Evolutionary conservation across 2,329 filamentous ascomycete genomes (phyloP), one percentile per base, ranked within the genome.

Genomic region (Curvularia verruculosa): DNA sequence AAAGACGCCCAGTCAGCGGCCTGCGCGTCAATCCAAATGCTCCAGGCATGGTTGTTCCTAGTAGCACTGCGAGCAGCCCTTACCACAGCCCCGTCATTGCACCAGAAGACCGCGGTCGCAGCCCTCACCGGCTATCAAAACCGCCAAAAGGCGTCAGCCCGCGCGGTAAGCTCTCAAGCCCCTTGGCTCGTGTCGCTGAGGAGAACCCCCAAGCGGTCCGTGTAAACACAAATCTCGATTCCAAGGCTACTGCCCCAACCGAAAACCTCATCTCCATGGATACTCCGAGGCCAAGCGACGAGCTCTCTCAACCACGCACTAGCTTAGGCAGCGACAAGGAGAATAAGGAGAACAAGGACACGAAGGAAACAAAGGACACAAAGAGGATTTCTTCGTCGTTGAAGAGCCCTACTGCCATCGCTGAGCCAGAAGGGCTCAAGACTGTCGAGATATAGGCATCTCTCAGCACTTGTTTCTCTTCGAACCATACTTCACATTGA

Each of bases 181-280:
- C 90, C 15, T 79, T 94, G 55, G 88, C 89, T 48, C 83, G 88
- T 61, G 90, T 94, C 13, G 85, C 88, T 0, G 91, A 94, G 76
- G 91, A 94, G 53, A 68, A 74, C 12, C 72, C 78, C 4, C 66
- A 69, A 54, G 73, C 76, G 3, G 74, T 79, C 44, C 75, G 69
- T 43, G 68, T 79, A 5, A 74, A 69, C 52, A 75, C 70, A 40
- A 70, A 77, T 24, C 54, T 72, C 15, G 72, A 76, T 26, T 58
- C 66, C 37, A 75, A 71, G 53, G 60, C 68, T 13, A 60, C 56
- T 44, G 59, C 63, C 3, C 47, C 62, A 9, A 56, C 63, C 3
- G 77, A 79, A 58, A 80, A 79, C 61, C 68, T 81, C 34, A 78
- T 81, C 47, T 76, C 77, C 1, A 71, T 78, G 19, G 75, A 78